Conservation (phyloP, 2,329 filamentous ascomycete species). For the Fonsecaea nubica region DNA sequence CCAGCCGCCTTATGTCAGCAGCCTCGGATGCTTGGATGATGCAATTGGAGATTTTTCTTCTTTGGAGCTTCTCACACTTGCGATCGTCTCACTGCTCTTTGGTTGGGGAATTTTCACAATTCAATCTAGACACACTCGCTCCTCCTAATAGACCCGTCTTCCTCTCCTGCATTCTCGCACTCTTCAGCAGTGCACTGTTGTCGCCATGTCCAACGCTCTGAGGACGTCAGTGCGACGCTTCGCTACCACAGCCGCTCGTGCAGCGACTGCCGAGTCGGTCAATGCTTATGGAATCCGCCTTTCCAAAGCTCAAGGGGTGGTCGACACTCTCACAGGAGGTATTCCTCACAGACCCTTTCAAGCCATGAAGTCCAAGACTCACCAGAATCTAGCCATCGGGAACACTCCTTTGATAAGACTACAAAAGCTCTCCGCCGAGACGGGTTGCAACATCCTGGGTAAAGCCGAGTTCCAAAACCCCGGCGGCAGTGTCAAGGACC, state of each 20-base stretch:
- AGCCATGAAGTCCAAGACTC: neutral
- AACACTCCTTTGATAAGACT: conserved; percentile 95
- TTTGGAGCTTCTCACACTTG: neutral
- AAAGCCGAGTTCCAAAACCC: conserved; percentile 99
- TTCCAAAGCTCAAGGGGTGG: conserved; percentile 78
- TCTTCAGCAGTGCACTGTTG: neutral
- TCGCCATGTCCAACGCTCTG: conserved; percentile 33
- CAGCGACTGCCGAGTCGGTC: conserved; percentile 49
- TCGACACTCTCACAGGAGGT: conserved; percentile 83
- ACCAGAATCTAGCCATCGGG: conserved; percentile 74
- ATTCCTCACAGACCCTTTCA: conserved; percentile 38
- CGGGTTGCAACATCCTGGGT: conserved; percentile 90
- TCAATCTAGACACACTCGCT: neutral
- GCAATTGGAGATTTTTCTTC: conserved; percentile 12
- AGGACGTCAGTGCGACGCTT: conserved; percentile 61
- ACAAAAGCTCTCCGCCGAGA: conserved; percentile 84
- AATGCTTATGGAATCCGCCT: conserved; percentile 70
- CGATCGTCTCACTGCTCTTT: neutral
- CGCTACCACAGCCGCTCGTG: conserved; percentile 66
- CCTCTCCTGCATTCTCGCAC: neutral
- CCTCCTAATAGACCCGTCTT: neutral
- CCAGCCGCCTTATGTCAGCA: neutral
- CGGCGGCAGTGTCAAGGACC: conserved; percentile 93
- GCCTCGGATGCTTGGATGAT: conserved; percentile 12
- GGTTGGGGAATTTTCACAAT: neutral